Evolutionary conservation across 345 rosid genomes (phyloP).

Genomic region (Hibiscus tridactylites): DNA sequence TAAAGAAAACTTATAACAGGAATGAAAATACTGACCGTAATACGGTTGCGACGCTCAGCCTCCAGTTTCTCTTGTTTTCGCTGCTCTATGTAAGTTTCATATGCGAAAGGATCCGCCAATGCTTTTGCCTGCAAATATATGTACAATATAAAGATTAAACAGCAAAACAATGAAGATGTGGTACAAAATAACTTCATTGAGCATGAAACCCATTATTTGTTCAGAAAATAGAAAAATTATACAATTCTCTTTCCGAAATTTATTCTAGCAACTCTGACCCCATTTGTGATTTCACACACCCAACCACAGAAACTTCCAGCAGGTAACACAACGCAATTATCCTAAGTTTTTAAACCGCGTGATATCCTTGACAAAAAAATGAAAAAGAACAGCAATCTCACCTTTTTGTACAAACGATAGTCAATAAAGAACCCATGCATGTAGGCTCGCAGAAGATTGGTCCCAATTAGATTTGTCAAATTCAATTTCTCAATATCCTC

Average conservation of each 20-base stretch:
- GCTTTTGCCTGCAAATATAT: conserved; percentile 50
- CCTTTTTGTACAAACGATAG: conserved; percentile 70
- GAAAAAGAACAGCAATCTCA: conserved; percentile 11
- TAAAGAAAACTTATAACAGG: neutral
- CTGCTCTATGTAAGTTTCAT: conserved; percentile 48
- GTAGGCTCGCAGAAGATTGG: conserved; percentile 83
- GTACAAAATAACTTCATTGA: neutral
- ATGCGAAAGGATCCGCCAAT: conserved; percentile 63
- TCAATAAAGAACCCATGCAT: conserved; percentile 93
- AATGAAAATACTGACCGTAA: conserved; percentile 48
- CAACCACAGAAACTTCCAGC: neutral
- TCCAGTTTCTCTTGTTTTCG: conserved; percentile 62
- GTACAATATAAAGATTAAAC: conserved; percentile 7
- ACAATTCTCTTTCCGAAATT: neutral
- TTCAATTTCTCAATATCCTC: conserved; percentile 82
- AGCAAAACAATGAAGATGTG: neutral
- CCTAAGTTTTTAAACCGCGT: neutral
- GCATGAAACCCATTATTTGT: neutral
- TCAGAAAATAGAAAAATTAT: neutral
- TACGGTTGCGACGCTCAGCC: conserved; percentile 40
- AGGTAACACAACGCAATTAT: neutral
- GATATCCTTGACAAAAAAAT: neutral
- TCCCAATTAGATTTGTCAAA: conserved; percentile 75
- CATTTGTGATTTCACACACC: neutral
- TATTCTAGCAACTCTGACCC: neutral